Base-by-base conservation (phyloP, 805 yeast species). In the Nakazawaea ishiwadae region DNA sequence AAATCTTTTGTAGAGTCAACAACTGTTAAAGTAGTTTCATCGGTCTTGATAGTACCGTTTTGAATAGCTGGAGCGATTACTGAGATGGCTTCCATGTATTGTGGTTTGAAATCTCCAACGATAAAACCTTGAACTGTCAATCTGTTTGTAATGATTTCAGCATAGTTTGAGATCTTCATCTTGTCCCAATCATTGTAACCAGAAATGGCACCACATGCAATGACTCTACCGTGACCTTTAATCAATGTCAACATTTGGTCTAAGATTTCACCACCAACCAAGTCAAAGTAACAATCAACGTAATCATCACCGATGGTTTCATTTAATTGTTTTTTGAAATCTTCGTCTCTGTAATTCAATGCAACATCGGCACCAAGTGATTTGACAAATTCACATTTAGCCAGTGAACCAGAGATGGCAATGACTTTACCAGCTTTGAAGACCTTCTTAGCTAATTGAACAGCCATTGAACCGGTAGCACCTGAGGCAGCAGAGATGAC, bases 401-500 rank as follows among this genome's bases (percentile, higher is more conserved):
- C 79, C 4, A 60, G 66, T 8, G 79, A 73, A 42, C 86, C 84
- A 14, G 84, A 76, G 48, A 79, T 70, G 32, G 81, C 86, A 53
- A 79, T 67, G 19, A 81, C 79, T 49, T 66, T 72, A 32, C 67
- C 59, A 21, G 81, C 81, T 28, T 73, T 72, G 53, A 72, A 65
- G 9, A 74, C 57, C 30, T 70, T 60, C 45, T 75, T 63, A 31
- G 84, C 80, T 10, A 81, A 54, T 55, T 79, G 85, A 16, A 79
- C 73, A 36, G 66, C 73, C 36, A 69, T 59, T 19, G 77, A 69
- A 11, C 87, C 87, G n/a, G 81, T 81, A n/a, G 85, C 84, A 46
- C 88, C 88, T 6, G 81, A 72, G 11, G 87, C 87, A 44, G 84
- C 86, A 15, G 81, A 73, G 34, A 81, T 63, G 34, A 79, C 59